phyloP scores from a whole-genome alignment of 116 monocot species.

The Cymodocea nodosa region DNA sequence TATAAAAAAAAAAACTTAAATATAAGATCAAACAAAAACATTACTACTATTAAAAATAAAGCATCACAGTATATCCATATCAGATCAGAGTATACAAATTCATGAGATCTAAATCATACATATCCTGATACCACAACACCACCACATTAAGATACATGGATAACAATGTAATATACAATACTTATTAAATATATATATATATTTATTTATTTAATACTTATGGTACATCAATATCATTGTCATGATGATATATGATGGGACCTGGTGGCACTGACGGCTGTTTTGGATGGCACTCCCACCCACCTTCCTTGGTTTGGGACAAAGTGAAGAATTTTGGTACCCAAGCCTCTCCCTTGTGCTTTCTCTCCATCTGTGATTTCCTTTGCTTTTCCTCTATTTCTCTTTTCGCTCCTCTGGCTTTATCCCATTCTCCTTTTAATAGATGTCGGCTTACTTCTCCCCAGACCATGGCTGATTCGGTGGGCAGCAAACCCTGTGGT shows the following conservation, averaged over 20 bases:
- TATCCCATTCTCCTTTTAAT: conserved; percentile 66
- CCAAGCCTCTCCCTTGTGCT: conserved; percentile 39
- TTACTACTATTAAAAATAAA: no score
- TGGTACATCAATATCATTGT: no score
- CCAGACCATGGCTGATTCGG: conserved; percentile 68
- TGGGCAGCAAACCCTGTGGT: conserved; percentile 34
- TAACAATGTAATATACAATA: no score
- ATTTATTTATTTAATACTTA: no score
- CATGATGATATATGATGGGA: conserved; percentile 27
- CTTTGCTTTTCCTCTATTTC: conserved; percentile 62
- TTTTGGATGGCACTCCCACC: conserved; percentile 71
- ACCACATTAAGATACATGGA: no score
- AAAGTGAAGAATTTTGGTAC: conserved; percentile 58
- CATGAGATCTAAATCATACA: no score
- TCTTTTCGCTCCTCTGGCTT: conserved; percentile 47
- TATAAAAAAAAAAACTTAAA: no score
- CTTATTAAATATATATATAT: no score
- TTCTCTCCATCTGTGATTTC: conserved; percentile 35
- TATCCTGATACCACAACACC: no score
- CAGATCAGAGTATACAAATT: no score
- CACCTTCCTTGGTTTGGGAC: conserved; percentile 39
- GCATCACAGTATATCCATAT: no score
- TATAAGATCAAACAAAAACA: no score
- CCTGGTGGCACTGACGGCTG: conserved; percentile 42
- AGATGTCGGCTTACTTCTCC: conserved; percentile 55